Evolutionary conservation across 345 rosid species (phyloP).

Genomic region (Rhodamnia argentea): DNA sequence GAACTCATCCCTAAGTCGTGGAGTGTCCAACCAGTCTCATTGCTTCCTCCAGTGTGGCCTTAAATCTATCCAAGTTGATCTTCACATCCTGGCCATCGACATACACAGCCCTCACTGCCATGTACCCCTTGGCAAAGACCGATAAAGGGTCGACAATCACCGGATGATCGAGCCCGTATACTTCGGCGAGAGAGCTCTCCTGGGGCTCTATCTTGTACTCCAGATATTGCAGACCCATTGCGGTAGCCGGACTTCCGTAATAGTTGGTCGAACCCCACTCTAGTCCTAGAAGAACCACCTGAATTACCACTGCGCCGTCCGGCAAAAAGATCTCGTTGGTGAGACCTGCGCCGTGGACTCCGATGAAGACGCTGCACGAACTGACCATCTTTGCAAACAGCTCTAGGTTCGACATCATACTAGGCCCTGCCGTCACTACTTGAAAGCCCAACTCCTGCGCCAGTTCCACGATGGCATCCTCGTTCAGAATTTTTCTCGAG

Average conservation of each 20-base stretch:
- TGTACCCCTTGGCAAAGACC: constrained; percentile 11
- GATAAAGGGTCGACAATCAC: constrained; percentile 14
- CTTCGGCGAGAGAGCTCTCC: constrained; percentile 23
- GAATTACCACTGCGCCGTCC: constrained; percentile 17
- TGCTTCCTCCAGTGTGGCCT: constrained; percentile 19
- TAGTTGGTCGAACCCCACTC: constrained; percentile 27
- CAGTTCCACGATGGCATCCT: constrained; percentile 16
- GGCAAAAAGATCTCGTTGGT: constrained; percentile 31
- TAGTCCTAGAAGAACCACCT: constrained; percentile 25
- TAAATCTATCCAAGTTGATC: constrained; percentile 19
- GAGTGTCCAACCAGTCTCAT: neutral
- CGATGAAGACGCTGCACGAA: constrained; percentile 22
- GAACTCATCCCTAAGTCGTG: neutral
- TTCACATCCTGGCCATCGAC: constrained; percentile 22
- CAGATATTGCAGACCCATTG: constrained; percentile 24
- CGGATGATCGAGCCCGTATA: constrained; percentile 21
- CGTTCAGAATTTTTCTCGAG: constrained; percentile 21
- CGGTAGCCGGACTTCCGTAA: constrained; percentile 15
- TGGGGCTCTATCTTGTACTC: constrained; percentile 28
- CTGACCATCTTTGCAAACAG: constrained; percentile 11
- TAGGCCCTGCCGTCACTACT: constrained; percentile 8
- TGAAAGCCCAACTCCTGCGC: constrained; percentile 21
- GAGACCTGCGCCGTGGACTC: constrained; percentile 38
- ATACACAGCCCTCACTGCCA: constrained; percentile 14
- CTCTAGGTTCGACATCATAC: constrained; percentile 17